These are phyloP conservation scores for Candida xyloterini DNA, from an alignment of 805 yeast genomes.

Conservation along the genomic window DNA sequence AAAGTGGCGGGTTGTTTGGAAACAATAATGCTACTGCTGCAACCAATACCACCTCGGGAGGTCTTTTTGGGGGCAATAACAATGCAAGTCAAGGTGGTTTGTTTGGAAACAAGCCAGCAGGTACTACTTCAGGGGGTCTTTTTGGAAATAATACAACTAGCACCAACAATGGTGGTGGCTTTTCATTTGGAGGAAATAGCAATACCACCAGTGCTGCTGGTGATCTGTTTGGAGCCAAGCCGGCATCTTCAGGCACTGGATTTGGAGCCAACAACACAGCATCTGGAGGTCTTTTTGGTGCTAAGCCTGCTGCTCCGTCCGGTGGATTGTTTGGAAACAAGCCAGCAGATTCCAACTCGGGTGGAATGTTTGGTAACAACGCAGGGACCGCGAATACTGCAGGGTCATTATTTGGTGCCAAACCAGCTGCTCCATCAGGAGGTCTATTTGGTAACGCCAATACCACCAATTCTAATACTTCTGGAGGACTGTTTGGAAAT, in stretches of 20 bases:
- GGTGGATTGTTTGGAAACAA: conserved; percentile 23
- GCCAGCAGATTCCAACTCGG: conserved; percentile 13
- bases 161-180: conserved; percentile 12
- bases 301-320: conserved; percentile 16
- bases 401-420: conserved; percentile 43
- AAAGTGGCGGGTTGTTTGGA: conserved; percentile 41
- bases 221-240: conserved; percentile 15
- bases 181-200: conserved; percentile 13
- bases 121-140: conserved; percentile 12
- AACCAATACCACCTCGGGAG: conserved; percentile 25
- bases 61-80: conserved; percentile 33
- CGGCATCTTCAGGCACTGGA: conserved; percentile 15
- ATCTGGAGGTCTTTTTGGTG: conserved; percentile 30
- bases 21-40: conserved; percentile 20
- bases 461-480: background rate
- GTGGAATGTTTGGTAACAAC: conserved; percentile 14
- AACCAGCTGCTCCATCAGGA: conserved; percentile 24
- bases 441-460: conserved; percentile 34
- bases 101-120: conserved; percentile 35
- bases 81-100: conserved; percentile 33
- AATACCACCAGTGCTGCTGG: conserved; percentile 7
- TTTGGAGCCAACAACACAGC: conserved; percentile 16
- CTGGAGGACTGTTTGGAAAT: conserved; percentile 15
- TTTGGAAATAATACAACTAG: conserved; percentile 14
- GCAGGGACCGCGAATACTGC: conserved; percentile 25